phyloP scores from a whole-genome alignment of 2,329 filamentous ascomycete genomes.

The Epichloe sibirici region DNA sequence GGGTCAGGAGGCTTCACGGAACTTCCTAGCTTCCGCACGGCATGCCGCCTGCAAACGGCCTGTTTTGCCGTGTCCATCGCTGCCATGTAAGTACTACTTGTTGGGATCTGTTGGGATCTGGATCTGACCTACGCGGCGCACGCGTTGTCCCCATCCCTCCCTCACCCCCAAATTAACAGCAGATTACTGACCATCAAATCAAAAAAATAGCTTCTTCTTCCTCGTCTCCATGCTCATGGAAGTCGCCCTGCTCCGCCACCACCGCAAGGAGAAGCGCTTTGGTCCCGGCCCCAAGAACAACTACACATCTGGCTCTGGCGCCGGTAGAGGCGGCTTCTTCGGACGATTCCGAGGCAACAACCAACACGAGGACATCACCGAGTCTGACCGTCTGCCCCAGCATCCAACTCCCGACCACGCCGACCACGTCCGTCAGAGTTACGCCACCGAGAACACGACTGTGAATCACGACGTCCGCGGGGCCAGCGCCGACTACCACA shows the following conservation, averaged over 20 bases:
- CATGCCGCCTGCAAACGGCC: conserved; percentile 67
- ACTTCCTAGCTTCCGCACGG: conserved; percentile 35
- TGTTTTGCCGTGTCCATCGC: conserved; percentile 68
- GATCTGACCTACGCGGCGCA: too few relatives aligned
- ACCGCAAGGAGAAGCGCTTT: conserved; percentile 62
- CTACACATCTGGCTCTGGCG: conserved; percentile 46
- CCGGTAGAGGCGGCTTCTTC: conserved; percentile 19
- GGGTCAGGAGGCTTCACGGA: conserved; percentile 33
- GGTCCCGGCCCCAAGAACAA: conserved; percentile 36
- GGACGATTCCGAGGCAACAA: conserved; percentile 20
- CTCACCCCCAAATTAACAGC: too few relatives aligned
- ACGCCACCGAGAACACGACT: conserved; percentile 26
- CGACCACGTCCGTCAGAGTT: conserved; percentile 27
- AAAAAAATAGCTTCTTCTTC: conserved; percentile 53
- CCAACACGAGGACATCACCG: conserved; percentile 12
- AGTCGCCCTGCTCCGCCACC: conserved; percentile 53
- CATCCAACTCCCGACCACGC: conserved; percentile 30
- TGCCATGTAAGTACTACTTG: conserved; percentile 43
- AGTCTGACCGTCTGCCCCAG: conserved; percentile 23
- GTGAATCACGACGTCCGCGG: conserved; percentile 17
- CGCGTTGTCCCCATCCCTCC: too few relatives aligned
- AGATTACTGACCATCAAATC: not conserved
- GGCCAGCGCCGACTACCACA: conserved; percentile 15
- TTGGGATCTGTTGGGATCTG: too few relatives aligned
- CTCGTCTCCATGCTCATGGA: conserved; percentile 59